These are phyloP conservation scores for Aureobasidium sp. DNA, from an alignment of 2,329 filamentous ascomycete species.

Conservation along the genomic window DNA sequence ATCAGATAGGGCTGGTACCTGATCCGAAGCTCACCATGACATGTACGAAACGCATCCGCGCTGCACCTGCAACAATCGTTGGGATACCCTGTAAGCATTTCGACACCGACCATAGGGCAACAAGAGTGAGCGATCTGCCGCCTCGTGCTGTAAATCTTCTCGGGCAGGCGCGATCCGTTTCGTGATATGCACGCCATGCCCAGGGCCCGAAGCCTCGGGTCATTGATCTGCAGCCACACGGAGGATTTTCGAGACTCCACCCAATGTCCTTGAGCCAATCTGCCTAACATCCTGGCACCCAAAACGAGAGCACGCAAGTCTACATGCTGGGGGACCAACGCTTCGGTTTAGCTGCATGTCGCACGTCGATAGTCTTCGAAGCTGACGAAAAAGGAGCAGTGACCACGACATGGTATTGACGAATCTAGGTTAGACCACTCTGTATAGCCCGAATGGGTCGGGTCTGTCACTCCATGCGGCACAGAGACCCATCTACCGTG, in stretches of 20 bases:
- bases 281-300: neutral
- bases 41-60: constrained; percentile 9
- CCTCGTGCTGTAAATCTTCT: neutral
- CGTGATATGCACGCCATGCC: constrained; percentile 6
- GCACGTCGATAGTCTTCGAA: neutral
- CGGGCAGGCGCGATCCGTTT: constrained; percentile 1
- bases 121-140: neutral
- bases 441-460: neutral
- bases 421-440: neutral
- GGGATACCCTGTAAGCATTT: neutral
- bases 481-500: neutral
- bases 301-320: neutral
- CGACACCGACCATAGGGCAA: neutral
- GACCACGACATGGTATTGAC: neutral
- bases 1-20: neutral
- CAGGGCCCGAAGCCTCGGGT: neutral
- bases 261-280: neutral
- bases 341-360: constrained; percentile 7
- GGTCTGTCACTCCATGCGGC: neutral
- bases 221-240: constrained; percentile 3
- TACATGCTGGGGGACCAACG: neutral
- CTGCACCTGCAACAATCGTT: neutral
- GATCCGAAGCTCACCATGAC: neutral
- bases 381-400: neutral
- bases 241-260: neutral